A percentile compares a stretch with the other conserved stretches of the same genome.
phyloP scores from a whole-genome alignment of 345 rosid species.

The Sonneratia caseolaris region DNA sequence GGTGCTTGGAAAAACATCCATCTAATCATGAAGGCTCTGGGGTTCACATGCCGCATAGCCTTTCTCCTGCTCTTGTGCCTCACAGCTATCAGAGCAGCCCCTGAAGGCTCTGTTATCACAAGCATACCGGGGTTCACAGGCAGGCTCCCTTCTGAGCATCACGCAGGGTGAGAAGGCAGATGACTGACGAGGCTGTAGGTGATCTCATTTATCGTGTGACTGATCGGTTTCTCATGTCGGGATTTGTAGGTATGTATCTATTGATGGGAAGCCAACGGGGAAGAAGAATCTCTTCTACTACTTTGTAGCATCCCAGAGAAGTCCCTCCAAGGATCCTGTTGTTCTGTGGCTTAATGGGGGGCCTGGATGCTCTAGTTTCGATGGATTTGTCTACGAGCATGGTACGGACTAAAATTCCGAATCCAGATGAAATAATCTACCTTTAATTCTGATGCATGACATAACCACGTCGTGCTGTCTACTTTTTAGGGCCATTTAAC shows the following conservation, averaged over 20 bases:
- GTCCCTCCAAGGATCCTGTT: slow-evolving; percentile 25
- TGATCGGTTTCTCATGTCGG: not conserved
- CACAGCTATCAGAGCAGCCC: not conserved
- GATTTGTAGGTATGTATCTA: slow-evolving; percentile 26
- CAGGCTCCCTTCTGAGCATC: slow-evolving; percentile 32
- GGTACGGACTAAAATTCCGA: slow-evolving; percentile 12
- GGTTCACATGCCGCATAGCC: not conserved
- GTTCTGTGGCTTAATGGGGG: slow-evolving; percentile 45
- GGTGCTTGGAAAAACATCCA: not conserved
- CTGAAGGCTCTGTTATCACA: not conserved
- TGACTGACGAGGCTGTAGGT: too few relatives aligned
- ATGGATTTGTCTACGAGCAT: slow-evolving; percentile 36
- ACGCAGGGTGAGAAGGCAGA: slow-evolving; percentile 18
- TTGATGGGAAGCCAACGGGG: slow-evolving; percentile 4
- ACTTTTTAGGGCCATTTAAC: slow-evolving; percentile 40
- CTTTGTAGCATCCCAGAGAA: slow-evolving; percentile 28
- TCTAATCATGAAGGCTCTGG: slow-evolving; percentile 21
- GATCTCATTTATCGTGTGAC: not conserved
- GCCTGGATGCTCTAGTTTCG: slow-evolving; percentile 45
- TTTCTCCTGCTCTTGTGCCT: not conserved
- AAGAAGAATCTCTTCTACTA: slow-evolving; percentile 29
- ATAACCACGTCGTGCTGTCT: not conserved
- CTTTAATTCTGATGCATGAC: not conserved
- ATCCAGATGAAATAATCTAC: not conserved
- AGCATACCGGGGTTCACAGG: slow-evolving; percentile 11